Evolutionary conservation across 2,329 filamentous ascomycete genomes (phyloP).

Genomic region (Dactylellina drechsleri): DNA sequence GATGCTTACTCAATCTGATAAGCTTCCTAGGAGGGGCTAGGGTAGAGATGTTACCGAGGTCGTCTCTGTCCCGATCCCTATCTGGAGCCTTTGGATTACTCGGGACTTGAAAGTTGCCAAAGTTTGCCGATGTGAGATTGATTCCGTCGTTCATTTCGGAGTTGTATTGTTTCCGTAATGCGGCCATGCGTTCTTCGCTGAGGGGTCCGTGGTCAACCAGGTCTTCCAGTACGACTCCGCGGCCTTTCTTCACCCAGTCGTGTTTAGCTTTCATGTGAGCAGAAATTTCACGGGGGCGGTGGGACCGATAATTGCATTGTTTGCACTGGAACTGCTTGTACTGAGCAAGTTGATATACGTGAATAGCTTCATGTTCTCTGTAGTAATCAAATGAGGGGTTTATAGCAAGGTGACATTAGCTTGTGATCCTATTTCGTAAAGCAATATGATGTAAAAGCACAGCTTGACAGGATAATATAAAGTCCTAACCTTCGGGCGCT

Average conservation of each 20-base stretch:
- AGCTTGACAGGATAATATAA: too few relatives aligned
- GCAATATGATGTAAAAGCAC: too few relatives aligned
- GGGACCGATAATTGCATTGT: conserved; percentile 32
- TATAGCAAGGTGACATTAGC: not conserved
- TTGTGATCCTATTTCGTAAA: too few relatives aligned
- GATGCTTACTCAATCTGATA: conserved; percentile 10
- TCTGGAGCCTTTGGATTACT: conserved; percentile 19
- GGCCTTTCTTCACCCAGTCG: conserved; percentile 1
- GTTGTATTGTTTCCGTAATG: conserved; percentile 23
- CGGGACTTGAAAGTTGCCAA: conserved; percentile 3
- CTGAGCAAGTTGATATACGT: conserved; percentile 25
- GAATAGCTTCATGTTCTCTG: conserved; percentile 47
- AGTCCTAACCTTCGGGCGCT: conserved; percentile 44
- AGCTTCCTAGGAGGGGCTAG: conserved; percentile 7
- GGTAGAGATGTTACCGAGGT: conserved; percentile 32
- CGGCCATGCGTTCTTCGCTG: conserved; percentile 31
- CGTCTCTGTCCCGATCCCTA: conserved; percentile 33
- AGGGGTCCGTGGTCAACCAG: conserved; percentile 37
- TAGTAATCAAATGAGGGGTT: not conserved
- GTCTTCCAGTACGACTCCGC: conserved; percentile 16
- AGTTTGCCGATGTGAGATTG: conserved; percentile 15
- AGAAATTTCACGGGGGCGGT: conserved; percentile 41
- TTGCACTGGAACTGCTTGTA: conserved; percentile 51
- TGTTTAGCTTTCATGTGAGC: conserved; percentile 47
- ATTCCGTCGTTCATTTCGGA: conserved; percentile 4